Base-by-base conservation (phyloP, 2,329 filamentous ascomycete species). In the Hypoxylon sp. region DNA sequence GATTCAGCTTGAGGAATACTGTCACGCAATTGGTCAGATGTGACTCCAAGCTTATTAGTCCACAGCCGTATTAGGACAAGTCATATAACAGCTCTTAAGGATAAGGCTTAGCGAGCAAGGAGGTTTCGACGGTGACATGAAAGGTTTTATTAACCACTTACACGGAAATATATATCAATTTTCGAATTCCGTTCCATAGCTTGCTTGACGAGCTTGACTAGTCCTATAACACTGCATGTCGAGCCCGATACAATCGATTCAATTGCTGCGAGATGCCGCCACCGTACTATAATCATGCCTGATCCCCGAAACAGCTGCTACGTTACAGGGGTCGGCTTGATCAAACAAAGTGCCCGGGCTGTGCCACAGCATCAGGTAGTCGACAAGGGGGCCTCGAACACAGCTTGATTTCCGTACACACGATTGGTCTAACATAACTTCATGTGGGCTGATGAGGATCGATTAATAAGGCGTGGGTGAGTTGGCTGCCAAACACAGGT, bases 191-290 rank as follows among this genome's bases (percentile, higher is more conserved):
- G 32, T 22, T 24, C 19, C 15, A 32, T 20, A 48, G 49, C 47
- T 50, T 46, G 24, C 37, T 60, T 24, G 43, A 51, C 13, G n/a
- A 58, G 24, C 22, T 53, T 54, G 20, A 54, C 26, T 28, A 37
- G 28, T 47, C 22, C 22, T 52, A 46, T 46, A 44, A 52, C 48
- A 58, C 60, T 47, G 26, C 56, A 60, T 63, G 43, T 43, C 56
- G 22, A 54, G 48, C 63, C n/a, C n/a, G n/a, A n/a, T n/a, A n/a
- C n/a, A n/a, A n/a, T n/a, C 55, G 52, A 62, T 58, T 47, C 24
- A 65, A 54, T 52, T 56, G 30, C 64, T 68, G 64, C 61, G 44
- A 67, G 64, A 68, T 67, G 47, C 67, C 57, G 67, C 56, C 51
- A 63, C 55, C 59, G 32, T 59, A 54, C 57, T 60, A 56, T 62